Evolutionary conservation across 164 flowering plant genomes (phyloP).

Genomic region (Brasenia schreberi): DNA sequence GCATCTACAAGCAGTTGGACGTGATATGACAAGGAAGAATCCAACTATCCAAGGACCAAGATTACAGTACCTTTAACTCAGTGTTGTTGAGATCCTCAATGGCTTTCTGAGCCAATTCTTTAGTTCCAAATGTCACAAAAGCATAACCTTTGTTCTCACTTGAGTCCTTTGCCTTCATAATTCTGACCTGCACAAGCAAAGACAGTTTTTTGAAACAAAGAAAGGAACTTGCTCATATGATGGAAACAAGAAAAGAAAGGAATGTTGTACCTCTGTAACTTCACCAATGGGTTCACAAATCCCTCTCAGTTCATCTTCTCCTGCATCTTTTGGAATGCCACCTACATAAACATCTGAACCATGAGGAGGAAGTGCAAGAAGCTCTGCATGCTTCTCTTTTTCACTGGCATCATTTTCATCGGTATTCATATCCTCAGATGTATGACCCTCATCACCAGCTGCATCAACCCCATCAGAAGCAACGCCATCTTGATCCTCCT

Average conservation of each 20-base stretch:
- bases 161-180: constrained; percentile 69
- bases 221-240: neutral
- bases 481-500: constrained; percentile 14
- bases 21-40: neutral
- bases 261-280: constrained; percentile 49
- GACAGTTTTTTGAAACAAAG: neutral
- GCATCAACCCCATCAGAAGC: constrained; percentile 13
- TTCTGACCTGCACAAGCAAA: constrained; percentile 40
- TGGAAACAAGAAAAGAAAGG: neutral
- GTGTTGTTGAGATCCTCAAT: constrained; percentile 52
- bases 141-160: constrained; percentile 75
- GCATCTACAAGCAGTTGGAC: no score
- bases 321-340: constrained; percentile 53
- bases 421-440: constrained; percentile 21
- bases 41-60: no score
- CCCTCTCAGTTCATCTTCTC: constrained; percentile 52
- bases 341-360: constrained; percentile 89
- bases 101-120: constrained; percentile 68
- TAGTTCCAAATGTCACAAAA: constrained; percentile 64
- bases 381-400: constrained; percentile 51
- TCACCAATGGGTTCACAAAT: constrained; percentile 71
- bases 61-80: constrained; percentile 48
- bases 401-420: constrained; percentile 33
- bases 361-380: constrained; percentile 90
- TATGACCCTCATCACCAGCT: constrained; percentile 8